Base-by-base conservation (phyloP, 2,329 filamentous ascomycete species). In the Diplodia scrobiculata region DNA sequence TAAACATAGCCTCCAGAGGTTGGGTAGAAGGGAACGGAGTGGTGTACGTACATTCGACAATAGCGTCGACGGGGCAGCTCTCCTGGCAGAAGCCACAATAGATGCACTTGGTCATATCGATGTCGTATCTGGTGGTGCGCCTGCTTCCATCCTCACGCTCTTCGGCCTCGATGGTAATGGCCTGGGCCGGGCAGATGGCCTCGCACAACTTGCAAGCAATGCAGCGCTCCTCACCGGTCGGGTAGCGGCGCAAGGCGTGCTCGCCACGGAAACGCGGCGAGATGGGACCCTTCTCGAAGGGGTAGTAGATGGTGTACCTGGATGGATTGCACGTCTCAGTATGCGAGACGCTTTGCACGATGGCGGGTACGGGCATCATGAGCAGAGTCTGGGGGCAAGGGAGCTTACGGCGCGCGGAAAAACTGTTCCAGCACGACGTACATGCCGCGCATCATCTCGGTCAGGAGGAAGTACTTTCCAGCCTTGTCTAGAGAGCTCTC, bases 61-160 rank as follows among this genome's bases (percentile, higher is more conserved):
- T 99, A 68, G 95, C 95, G 81, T 99, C 95, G 65, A 99, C 95
- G 52, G 95, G 95, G 83, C 95, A 99, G 71, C 91, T 96, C 84
- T 99, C 95, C 84, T 97, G 94, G 87, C 95, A 98, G 83, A 96
- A 96, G 62, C 95, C 95, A 79, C 95, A 98, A 87, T 98, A 99
- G 81, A 99, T 99, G 84, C 95, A 99, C 86, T 99, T 99, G 76
- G 95, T 98, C 95, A 99, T 99, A 82, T 99, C 95, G 77, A 99
- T 97, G 79, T 99, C 95, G 82, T 99, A 99, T 78, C 94, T 89
- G 68, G 94, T 97, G 62, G 95, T 99, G 77, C 95, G 88, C 80
- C 95, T 89, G 76, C 91, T 96, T 70, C 95, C 95, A 75, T 99
- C 95, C 76, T 91, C 91, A 77, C 95, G 92, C 84, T 99, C 95